phyloP scores from a whole-genome alignment of 2,329 filamentous ascomycete genomes.

The Pyricularia sp. region DNA sequence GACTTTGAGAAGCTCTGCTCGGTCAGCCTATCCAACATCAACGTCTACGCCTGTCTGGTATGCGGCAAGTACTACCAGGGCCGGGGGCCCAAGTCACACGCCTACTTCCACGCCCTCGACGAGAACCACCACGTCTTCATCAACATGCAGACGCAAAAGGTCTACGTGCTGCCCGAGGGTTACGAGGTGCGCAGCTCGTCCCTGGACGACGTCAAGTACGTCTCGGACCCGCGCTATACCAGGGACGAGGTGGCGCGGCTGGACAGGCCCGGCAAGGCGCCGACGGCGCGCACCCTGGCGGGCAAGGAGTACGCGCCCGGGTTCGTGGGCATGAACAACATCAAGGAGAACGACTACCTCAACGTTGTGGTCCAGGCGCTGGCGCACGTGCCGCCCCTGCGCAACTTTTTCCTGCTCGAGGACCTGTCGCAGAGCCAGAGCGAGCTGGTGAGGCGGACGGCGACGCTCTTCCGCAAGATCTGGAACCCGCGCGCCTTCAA shows the following conservation, averaged over 20 bases:
- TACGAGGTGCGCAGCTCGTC: slow-evolving; percentile 95
- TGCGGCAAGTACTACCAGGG: slow-evolving; percentile 98
- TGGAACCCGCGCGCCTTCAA: slow-evolving; percentile 98
- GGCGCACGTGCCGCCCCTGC: slow-evolving; percentile 78
- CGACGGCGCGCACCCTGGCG: slow-evolving; percentile 64
- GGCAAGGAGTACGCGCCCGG: slow-evolving; percentile 86
- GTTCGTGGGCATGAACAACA: slow-evolving; percentile 99
- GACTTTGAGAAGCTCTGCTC: slow-evolving; percentile 99
- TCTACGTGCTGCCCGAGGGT: slow-evolving; percentile 88
- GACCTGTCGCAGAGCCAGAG: slow-evolving; percentile 44
- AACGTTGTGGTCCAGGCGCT: slow-evolving; percentile 91
- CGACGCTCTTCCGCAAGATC: slow-evolving; percentile 87
- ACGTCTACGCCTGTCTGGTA: slow-evolving; percentile 94
- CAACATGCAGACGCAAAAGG: slow-evolving; percentile 89
- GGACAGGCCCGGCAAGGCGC: slow-evolving; percentile 48
- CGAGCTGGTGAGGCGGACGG: slow-evolving; percentile 81
- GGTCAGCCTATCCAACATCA: slow-evolving; percentile 92
- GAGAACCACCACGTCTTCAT: slow-evolving; percentile 96
- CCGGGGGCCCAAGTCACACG: slow-evolving; percentile 84
- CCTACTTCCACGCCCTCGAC: slow-evolving; percentile 95
- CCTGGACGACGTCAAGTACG: slow-evolving; percentile 96
- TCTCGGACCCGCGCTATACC: slow-evolving; percentile 82
- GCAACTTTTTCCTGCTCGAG: slow-evolving; percentile 87
- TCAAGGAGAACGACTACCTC: slow-evolving; percentile 98
- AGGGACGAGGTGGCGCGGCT: slow-evolving; percentile 71